Evolutionary conservation across 2,329 filamentous ascomycete species (phyloP).

Genomic region (Fonsecaea monophora): DNA sequence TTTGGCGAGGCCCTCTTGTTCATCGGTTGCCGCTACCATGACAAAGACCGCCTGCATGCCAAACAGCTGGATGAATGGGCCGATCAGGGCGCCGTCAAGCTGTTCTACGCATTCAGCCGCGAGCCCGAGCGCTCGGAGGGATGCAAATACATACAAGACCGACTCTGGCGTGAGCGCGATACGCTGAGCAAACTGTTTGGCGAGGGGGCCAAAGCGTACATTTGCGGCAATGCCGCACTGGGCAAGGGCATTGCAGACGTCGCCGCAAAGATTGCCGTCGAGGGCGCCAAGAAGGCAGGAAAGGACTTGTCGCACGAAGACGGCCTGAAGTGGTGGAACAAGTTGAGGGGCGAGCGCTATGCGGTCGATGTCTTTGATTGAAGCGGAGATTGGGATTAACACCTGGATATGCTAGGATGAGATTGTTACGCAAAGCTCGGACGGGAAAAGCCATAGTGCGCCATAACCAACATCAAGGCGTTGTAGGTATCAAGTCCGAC

Average conservation of each 20-base stretch:
- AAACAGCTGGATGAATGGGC: slow-evolving; percentile 62
- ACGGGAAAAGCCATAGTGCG: neutral
- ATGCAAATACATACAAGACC: slow-evolving; percentile 62
- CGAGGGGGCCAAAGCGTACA: slow-evolving; percentile 63
- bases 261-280: slow-evolving; percentile 45
- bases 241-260: slow-evolving; percentile 57
- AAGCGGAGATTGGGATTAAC: neutral
- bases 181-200: slow-evolving; percentile 56
- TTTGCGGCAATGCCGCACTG: slow-evolving; percentile 67
- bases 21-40: slow-evolving; percentile 47
- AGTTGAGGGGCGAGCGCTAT: slow-evolving; percentile 36
- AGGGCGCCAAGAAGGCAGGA: slow-evolving; percentile 44
- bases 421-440: neutral
- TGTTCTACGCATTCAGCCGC: slow-evolving; percentile 67
- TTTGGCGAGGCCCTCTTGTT: slow-evolving; percentile 48
- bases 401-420: neutral
- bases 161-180: slow-evolving; percentile 56
- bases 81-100: slow-evolving; percentile 63
- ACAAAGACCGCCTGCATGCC: slow-evolving; percentile 48
- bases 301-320: slow-evolving; percentile 49
- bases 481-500: neutral
- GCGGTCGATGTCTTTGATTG: slow-evolving; percentile 39
- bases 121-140: slow-evolving; percentile 51
- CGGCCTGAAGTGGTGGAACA: slow-evolving; percentile 43
- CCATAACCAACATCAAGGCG: no score